A percentile compares a stretch with the other conserved stretches of the same genome.
Evolutionary conservation across 345 rosid genomes (phyloP).

Genomic region (Clausena lansium): DNA sequence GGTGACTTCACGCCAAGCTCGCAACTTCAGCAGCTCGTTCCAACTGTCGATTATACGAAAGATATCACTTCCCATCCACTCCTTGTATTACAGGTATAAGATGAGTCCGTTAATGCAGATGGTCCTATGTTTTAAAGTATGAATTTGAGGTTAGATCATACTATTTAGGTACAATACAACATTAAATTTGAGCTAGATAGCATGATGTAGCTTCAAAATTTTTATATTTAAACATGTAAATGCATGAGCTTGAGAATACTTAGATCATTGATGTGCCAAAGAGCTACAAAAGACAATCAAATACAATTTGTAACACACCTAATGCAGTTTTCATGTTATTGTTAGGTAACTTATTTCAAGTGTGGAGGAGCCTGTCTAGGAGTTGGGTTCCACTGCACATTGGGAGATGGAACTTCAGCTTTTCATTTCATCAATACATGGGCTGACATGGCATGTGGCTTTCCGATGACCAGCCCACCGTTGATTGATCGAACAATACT

Average conservation of each 20-base stretch:
- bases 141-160: neutral
- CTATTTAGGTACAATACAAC: neutral
- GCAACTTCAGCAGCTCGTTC: neutral
- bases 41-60: neutral
- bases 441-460: constrained; percentile 28
- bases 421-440: constrained; percentile 28
- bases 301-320: neutral
- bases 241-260: neutral
- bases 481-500: constrained; percentile 20
- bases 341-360: neutral
- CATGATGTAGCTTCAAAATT: too few species aligned
- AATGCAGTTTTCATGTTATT: neutral
- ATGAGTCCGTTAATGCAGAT: neutral
- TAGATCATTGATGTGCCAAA: neutral
- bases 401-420: constrained; percentile 24
- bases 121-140: neutral
- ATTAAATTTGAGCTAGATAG: neutral
- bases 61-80: neutral
- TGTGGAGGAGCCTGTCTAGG: constrained; percentile 35
- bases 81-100: too few species aligned
- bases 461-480: neutral
- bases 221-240: neutral
- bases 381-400: constrained; percentile 16
- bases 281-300: neutral
- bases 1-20: neutral